Evolutionary conservation across 306 rosid species (phyloP), one percentile per base, ranked within the genome.

Genomic region (Parietaria judaica): DNA sequence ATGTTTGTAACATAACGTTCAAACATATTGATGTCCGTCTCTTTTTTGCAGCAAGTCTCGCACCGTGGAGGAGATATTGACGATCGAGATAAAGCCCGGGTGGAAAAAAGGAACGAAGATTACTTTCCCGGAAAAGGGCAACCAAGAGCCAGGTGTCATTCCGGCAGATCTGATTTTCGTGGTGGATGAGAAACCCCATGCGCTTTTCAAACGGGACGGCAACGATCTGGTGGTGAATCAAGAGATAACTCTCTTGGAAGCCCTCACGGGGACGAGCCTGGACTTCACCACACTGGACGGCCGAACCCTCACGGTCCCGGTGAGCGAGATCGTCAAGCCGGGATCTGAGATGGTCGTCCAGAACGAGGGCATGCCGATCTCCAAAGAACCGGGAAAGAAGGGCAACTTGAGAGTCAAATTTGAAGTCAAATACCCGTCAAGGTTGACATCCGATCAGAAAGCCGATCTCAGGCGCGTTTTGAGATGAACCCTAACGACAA

Each of bases 101-200:
- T 92, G 99, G 99, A 92, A 92, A 77, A 92, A 86, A 72, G 99
- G 99, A 51, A 92, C 97, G 35, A 92, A 84, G 85, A 72, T 92
- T 49, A 86, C 95, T 54, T 92, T 92, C 75, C 84, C 90, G 0
- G 90, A 86, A 80, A 92, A 86, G 78, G 97, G 99, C 69, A 84
- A 92, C 74, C 88, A 88, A 63, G 90, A 84, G 75, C 94, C 84
- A 11, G 94, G 94, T 36, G 73, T 92, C 69, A 71, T 84, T 64
- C 86, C 99, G 0, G 96, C 97, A 3, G 99, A 92, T 79, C 78
- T 88, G 34, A 62, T 84, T 31, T 92, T 92, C 61, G 87, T 92
- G 64, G 73, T 92, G 59, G 99, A 86, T 44, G 99, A 92, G 82
- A 92, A 92, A 74, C 97, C 90, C 6, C 99, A 92, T 58, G 84